Conservation (phyloP, 352 stramenopile species). For the Globisporangium apiculatum region DNA sequence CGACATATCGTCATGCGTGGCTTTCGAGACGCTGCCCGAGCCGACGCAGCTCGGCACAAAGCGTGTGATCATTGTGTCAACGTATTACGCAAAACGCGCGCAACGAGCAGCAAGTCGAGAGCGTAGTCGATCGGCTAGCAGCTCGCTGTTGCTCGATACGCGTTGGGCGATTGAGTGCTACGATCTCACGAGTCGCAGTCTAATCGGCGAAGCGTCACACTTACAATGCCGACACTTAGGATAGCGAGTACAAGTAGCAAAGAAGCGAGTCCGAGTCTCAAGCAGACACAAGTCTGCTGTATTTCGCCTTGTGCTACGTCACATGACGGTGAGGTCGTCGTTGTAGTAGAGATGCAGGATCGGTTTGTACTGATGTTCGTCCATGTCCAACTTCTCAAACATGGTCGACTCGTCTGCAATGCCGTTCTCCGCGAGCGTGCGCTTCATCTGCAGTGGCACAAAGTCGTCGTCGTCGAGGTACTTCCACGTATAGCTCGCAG, state of each 20-base stretch:
- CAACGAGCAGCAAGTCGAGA: too few species aligned
- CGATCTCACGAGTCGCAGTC: too few species aligned
- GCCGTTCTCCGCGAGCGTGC: conserved; percentile 85
- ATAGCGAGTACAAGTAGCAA: too few species aligned
- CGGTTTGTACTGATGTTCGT: conserved; percentile 84
- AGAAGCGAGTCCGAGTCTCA: too few species aligned
- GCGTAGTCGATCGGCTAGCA: too few species aligned
- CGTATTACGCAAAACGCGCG: too few species aligned
- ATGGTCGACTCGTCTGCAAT: conserved; percentile 73
- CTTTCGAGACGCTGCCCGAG: background rate
- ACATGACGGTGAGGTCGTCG: conserved; percentile 87
- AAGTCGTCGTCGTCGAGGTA: conserved; percentile 81
- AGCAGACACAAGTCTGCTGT: too few species aligned
- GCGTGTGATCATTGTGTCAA: conserved; percentile 10
- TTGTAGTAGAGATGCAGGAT: conserved; percentile 91
- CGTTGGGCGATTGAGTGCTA: too few species aligned
- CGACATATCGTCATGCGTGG: background rate
- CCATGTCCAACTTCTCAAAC: conserved; percentile 84
- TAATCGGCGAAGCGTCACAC: too few species aligned
- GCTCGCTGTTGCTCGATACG: too few species aligned
- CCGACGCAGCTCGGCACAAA: conserved; percentile 1
- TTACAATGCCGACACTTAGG: too few species aligned
- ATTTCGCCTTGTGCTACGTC: conserved; percentile 2
- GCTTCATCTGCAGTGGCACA: conserved; percentile 82
- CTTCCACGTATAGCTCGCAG: conserved; percentile 92